A percentile compares a stretch with the other conserved stretches of the same genome.
Evolutionary conservation across 2,329 filamentous ascomycete genomes (phyloP).

Genomic region (Helicocarpus griseus): DNA sequence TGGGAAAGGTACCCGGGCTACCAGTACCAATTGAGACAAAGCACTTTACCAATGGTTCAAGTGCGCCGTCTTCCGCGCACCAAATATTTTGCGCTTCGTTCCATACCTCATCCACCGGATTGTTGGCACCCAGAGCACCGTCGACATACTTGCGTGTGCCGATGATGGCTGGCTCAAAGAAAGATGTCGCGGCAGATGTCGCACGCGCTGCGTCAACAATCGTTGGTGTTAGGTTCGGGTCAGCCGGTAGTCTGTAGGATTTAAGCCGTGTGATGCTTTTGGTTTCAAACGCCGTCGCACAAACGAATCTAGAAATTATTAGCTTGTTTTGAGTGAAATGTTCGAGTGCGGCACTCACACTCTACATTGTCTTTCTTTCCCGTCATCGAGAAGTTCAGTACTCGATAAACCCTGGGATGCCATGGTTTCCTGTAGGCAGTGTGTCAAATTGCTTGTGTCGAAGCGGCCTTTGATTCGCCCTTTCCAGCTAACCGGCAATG

Average conservation of each 20-base stretch:
- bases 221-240: conserved; percentile 16
- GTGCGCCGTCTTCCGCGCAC: conserved; percentile 17
- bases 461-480: neutral
- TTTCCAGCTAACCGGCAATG: neutral
- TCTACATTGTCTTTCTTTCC: neutral
- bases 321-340: neutral
- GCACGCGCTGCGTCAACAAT: conserved; percentile 23
- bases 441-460: neutral
- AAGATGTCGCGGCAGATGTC: conserved; percentile 22
- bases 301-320: conserved; percentile 15
- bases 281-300: conserved; percentile 11
- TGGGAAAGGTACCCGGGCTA: conserved; percentile 14
- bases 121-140: conserved; percentile 22
- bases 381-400: conserved; percentile 15
- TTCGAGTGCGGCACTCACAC: neutral
- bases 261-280: conserved; percentile 15
- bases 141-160: conserved; percentile 18
- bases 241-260: conserved; percentile 17
- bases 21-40: conserved; percentile 24
- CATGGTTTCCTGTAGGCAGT: neutral
- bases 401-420: conserved; percentile 11
- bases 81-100: conserved; percentile 21
- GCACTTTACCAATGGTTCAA: conserved; percentile 22
- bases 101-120: conserved; percentile 21
- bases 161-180: conserved; percentile 22